Base-by-base conservation (phyloP, 257 asterid genomes). In the Penstemon newberryi region DNA sequence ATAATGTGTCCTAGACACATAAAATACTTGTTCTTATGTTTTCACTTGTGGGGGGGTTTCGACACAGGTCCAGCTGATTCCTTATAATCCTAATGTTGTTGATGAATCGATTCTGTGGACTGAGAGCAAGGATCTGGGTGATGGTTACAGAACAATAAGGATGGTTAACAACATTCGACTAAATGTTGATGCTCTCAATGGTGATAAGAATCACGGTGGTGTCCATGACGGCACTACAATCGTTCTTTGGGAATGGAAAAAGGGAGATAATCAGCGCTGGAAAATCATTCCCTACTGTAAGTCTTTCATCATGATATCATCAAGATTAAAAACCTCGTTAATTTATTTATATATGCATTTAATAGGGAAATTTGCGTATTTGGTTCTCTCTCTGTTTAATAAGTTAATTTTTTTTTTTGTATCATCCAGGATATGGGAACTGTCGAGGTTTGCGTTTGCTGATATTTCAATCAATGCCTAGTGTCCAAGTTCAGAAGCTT, bases 201-300 rank as follows among this genome's bases (percentile, higher is more conserved):
- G 97, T 37, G 98, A 92, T 70, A 70, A 81, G 63, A 77, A 86
- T 52, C 96, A 92, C 10, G 97, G 98, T 0, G 98, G 98, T 11
- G 93, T 90, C 43, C 95, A 64, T 25, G 87, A 92, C 50, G 98
- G 98, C 77, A 79, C 97, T 44, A 80, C 45, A 9, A 79, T 92
- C 49, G 93, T 82, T 66, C 97, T 92, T 4, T 92, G 97, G 98
- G 98, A 90, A 72, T 92, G 98, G 98, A 88, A 84, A 71, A 90
- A 90, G 77, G 98, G 96, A 8, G 89, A 86, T 3, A 89, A 92
- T 63, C 98, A 92, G 70, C 88, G 94, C 10, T 92, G 98, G 97
- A 90, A 81, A 83, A 90, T 92, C 54, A 80, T 80, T 45, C 93
- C 84, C 50, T 69, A 82, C 74, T 92, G 98, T 92, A 82, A 87